Conservation (phyloP, 768 basidiomycete genomes). For the Fomitopsis pulvina region DNA sequence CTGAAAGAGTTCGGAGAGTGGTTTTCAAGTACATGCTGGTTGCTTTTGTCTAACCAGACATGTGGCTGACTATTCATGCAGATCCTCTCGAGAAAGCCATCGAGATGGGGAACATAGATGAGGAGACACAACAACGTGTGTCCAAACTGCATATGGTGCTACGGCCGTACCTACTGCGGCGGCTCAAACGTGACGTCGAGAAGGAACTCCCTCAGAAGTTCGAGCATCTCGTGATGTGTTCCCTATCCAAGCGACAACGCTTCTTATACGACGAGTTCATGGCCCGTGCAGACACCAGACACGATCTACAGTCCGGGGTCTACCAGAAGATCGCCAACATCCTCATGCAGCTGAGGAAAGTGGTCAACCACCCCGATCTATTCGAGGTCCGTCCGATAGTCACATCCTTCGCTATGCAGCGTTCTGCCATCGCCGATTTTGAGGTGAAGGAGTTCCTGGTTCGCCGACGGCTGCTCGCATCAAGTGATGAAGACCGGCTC, state of each 20-base stretch:
- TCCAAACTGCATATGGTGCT: constrained; percentile 88
- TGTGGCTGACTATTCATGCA: constrained; percentile 25
- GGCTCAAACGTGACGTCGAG: constrained; percentile 98
- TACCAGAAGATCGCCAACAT: constrained; percentile 91
- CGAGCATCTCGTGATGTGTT: constrained; percentile 85
- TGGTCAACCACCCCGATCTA: constrained; percentile 90
- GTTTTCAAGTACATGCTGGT: constrained; percentile 79
- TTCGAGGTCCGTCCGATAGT: constrained; percentile 86
- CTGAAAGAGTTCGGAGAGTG: constrained; percentile 92
- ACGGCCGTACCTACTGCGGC: constrained; percentile 91
- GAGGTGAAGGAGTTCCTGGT: constrained; percentile 86
- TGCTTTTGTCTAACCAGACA: neutral
- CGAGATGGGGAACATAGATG: constrained; percentile 76
- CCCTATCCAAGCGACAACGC: constrained; percentile 87
- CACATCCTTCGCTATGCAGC: constrained; percentile 69
- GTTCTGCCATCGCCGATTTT: constrained; percentile 71
- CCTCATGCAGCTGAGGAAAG: constrained; percentile 97
- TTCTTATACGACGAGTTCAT: constrained; percentile 96
- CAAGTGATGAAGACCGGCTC: constrained; percentile 42
- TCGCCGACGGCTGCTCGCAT: constrained; percentile 61
- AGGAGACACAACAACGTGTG: constrained; percentile 80
- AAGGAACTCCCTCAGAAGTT: constrained; percentile 91
- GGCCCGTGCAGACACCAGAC: constrained; percentile 76
- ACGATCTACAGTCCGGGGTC: constrained; percentile 77
- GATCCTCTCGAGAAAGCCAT: constrained; percentile 93